Evolutionary conservation across 805 yeast genomes (phyloP).

Genomic region (Saccharomycodes ludwigii): DNA sequence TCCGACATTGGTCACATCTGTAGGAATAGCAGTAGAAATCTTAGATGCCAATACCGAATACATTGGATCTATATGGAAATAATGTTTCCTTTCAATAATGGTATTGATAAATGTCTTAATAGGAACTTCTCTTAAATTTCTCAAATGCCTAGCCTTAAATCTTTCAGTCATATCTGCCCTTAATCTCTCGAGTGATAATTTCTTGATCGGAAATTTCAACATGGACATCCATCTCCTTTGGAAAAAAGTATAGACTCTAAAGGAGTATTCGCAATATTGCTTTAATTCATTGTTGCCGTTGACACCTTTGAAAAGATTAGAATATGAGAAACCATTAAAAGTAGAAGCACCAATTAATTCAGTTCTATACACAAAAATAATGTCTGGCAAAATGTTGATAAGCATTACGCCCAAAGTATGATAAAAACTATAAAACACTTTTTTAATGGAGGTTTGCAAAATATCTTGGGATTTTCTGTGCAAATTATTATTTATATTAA

Average conservation of each 20-base stretch:
- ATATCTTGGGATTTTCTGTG: too few species aligned
- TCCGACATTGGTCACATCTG: background rate
- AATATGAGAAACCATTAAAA: constrained; percentile 2
- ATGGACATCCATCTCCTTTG: constrained; percentile 4
- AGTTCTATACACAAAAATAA: constrained; percentile 3
- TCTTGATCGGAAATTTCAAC: background rate
- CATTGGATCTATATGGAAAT: background rate
- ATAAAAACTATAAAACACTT: constrained; percentile 7
- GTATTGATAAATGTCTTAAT: constrained; percentile 5
- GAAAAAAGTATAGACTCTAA: constrained; percentile 6
- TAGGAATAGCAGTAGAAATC: background rate
- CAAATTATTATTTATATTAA: too few species aligned
- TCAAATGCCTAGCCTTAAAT: constrained; percentile 4
- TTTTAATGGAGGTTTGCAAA: constrained; percentile 6
- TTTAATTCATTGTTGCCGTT: constrained; percentile 2
- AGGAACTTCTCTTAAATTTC: constrained; percentile 5
- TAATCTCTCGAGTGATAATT: constrained; percentile 3
- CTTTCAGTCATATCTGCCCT: constrained; percentile 3
- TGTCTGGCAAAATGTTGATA: constrained; percentile 5
- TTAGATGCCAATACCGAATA: background rate
- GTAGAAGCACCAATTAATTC: constrained; percentile 4
- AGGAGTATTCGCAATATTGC: constrained; percentile 5
- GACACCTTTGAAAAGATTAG: constrained; percentile 2
- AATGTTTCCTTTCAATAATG: constrained; percentile 4
- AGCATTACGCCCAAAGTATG: constrained; percentile 4